These are phyloP conservation scores for Agaricales sp. DNA, from an alignment of 1,284 basidiomycete genomes.

Conservation along the genomic window DNA sequence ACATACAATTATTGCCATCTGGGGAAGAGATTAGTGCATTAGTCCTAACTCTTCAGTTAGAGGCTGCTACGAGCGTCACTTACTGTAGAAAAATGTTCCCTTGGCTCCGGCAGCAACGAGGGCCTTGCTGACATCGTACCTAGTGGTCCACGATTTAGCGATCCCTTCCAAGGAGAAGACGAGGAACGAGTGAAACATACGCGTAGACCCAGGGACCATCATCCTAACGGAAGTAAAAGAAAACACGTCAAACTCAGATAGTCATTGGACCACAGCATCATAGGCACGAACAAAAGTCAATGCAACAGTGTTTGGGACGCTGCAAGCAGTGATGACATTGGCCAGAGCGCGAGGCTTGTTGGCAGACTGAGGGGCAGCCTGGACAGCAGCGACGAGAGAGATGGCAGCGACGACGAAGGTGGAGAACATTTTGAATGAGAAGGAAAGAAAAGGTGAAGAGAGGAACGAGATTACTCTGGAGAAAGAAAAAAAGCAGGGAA, in stretches of 20 bases:
- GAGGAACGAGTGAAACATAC: conserved; percentile 10
- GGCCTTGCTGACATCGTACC: conserved; percentile 2
- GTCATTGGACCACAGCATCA: background rate
- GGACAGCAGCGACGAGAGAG: background rate
- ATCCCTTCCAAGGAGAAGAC: no score
- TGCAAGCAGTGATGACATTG: conserved; percentile 23
- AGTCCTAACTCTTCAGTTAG: conserved; percentile 2
- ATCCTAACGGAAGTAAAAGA: conserved; percentile 15
- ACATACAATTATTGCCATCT: conserved; percentile 20
- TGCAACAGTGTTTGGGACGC: conserved; percentile 24
- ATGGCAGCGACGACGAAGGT: background rate
- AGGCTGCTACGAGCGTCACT: no score
- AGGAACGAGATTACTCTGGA: no score
- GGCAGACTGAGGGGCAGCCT: background rate
- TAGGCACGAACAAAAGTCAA: conserved; percentile 23
- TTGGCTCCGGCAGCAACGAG: conserved; percentile 18
- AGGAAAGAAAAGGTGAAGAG: no score
- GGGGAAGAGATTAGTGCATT: conserved; percentile 12
- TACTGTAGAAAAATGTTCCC: conserved; percentile 36
- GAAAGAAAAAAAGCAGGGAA: no score
- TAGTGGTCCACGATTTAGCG: background rate
- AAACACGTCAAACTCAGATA: no score
- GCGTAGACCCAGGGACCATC: conserved; percentile 23
- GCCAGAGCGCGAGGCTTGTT: conserved; percentile 10
- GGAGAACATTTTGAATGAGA: no score